Base-by-base conservation (phyloP, 306 rosid genomes). In the Fagus sylvatica region DNA sequence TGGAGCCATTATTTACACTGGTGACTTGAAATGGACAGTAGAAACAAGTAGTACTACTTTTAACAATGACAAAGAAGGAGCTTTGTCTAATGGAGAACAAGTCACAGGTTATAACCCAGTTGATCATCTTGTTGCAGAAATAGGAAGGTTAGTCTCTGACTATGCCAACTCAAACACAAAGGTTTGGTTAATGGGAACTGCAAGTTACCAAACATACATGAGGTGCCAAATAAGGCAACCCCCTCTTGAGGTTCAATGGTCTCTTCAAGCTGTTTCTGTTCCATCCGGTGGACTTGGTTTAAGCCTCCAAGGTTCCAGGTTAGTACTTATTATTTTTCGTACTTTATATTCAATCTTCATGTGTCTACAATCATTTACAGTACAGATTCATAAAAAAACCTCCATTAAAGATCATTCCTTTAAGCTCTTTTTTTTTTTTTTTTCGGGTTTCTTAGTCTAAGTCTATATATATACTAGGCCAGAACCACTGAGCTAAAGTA, bases 211-310 rank as follows among this genome's bases (percentile, higher is more conserved):
- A 81, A 93, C 95, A 41, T 88, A 93, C 82, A 87, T 93, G 88
- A 93, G 83, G 82, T 89, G 94, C 73, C 98, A 95, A 88, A 87
- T 87, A 90, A 91, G 90, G 75, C 87, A 88, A 77, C 96, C 99
- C 10, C 59, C 94, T 76, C 93, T 96, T 75, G 98, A 96, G 84
- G 77, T 73, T 40, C 97, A 84, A 49, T 96, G 99, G 99, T 73
- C 74, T 84, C 97, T 96, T 80, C 99, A 96, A 64, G 91, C 93
- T 78, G 89, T 96, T 85, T 87, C 94, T 78, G 93, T 93, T 88
- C 94, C 97, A 53, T 90, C 96, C 5, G 88, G 85, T 79, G 97
- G 93, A 60, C 97, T 91, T 80, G 93, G 89, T 76, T 88, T 95
- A 81, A 89, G 79, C 83, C 96, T 96, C 60, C 93, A 89, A 81